These are phyloP conservation scores for Tetraselmis striata DNA, from an alignment of 139 green algal genomes.

Conservation along the genomic window DNA sequence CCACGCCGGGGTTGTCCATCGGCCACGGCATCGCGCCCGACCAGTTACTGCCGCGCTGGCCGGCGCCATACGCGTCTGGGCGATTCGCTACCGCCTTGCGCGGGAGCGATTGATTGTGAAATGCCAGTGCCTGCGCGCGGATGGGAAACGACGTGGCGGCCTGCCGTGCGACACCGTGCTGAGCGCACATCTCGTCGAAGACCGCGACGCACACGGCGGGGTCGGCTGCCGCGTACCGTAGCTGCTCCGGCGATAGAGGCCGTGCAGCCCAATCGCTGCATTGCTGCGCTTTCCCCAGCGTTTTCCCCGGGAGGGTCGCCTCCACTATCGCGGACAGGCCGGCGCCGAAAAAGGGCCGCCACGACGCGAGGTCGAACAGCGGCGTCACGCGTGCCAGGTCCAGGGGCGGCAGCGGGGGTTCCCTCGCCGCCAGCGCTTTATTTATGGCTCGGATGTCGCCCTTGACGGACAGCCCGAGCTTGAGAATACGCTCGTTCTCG, in stretches of 20 bases:
- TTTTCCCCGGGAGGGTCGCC: conserved; percentile 2
- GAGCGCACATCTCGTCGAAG: conserved; percentile 19
- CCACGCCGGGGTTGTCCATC: not conserved
- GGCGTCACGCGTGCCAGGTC: not conserved
- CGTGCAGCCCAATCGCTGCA: conserved; percentile 43
- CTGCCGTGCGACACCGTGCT: not conserved
- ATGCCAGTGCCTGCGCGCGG: no score
- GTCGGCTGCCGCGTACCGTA: conserved; percentile 54
- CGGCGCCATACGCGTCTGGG: no score
- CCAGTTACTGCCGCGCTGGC: no score
- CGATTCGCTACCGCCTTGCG: no score
- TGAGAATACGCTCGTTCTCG: not conserved
- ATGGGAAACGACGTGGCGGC: no score
- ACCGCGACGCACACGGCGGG: conserved; percentile 23
- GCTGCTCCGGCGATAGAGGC: conserved; percentile 38
- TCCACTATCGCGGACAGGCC: not conserved
- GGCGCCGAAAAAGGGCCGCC: not conserved
- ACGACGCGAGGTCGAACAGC: not conserved
- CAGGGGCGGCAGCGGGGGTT: not conserved
- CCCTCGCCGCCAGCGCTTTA: not conserved
- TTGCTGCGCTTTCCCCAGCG: conserved; percentile 51
- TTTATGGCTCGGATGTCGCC: not conserved
- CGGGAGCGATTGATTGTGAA: no score
- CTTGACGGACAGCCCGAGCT: not conserved
- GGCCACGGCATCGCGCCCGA: not conserved